Base-by-base conservation (phyloP, 176 grass and related monocot species). In the Leersia perrieri region DNA sequence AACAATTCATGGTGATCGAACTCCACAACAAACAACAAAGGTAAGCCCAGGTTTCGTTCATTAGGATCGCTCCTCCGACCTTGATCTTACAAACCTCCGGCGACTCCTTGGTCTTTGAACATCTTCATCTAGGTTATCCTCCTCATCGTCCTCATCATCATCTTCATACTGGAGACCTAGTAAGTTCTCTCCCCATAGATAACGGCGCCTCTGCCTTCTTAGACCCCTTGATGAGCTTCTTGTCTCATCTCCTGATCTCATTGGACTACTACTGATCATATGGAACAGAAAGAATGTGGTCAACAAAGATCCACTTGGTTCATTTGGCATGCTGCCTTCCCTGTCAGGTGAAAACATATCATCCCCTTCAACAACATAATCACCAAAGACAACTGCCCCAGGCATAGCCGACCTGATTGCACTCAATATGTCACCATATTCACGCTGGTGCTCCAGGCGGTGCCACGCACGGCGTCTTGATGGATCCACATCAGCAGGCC, bases 331-430 rank as follows among this genome's bases (percentile, higher is more conserved):
- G 28, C 60, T 66, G 14, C 36, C 85, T 70, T 82, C 86, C 23
- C 32, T 62, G 39, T 93, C 88, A 39, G 82, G 85, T 38, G 74
- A 60, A 55, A 68, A 32, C 51, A 82, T 57, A 40, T 96, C 88
- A 49, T 81, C 86, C 47, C 69, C 68, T 82, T 97, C 94, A 60
- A 97, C 77, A 61, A 83, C 94, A 60, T 97, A 93, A 77, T 93
- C 94, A 34, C 94, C 94, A 70, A 93, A 14, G 75, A 97, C 88
- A 77, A 87, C 81, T 39, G 94, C 88, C 15, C 83, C 94, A 35
- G 94, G 94, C 61, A 97, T 91, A 15, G 90, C 88, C 1, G 90
- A 93, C 72, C 94, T 89, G 73, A 97, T 93, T 68, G 94, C 94
- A 3, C 90, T 93, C 69, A 93, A 39, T 76, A 93, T 88, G 72